Conservation (phyloP, 2,329 filamentous ascomycete species). For the Aspergillus calidoustus region DNA sequence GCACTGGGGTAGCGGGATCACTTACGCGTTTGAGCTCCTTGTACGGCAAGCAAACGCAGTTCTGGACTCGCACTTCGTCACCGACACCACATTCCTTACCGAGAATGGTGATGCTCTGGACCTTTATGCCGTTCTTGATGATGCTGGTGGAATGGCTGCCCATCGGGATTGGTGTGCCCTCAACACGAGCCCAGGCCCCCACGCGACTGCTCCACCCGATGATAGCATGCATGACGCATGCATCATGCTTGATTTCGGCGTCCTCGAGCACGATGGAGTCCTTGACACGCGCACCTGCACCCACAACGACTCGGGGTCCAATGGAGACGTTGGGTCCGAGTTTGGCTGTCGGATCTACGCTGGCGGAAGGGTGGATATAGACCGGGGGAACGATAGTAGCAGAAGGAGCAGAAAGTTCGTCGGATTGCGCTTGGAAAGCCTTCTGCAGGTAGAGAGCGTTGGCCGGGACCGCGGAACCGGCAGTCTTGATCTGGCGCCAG, state of each 20-base stretch:
- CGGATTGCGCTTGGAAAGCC: conserved; percentile 80
- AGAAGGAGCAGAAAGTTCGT: conserved; percentile 81
- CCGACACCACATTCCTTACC: conserved; percentile 95
- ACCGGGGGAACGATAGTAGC: conserved; percentile 89
- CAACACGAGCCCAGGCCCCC: conserved; percentile 96
- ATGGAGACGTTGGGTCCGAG: conserved; percentile 96
- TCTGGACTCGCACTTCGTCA: conserved; percentile 94
- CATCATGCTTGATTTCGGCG: conserved; percentile 93
- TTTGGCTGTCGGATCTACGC: conserved; percentile 92
- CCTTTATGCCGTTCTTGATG: conserved; percentile 97
- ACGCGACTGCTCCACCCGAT: conserved; percentile 96
- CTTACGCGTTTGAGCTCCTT: conserved; percentile 96
- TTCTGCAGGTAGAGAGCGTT: conserved; percentile 97
- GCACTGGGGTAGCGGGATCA: conserved; percentile 27
- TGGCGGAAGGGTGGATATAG: conserved; percentile 90
- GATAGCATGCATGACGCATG: conserved; percentile 92
- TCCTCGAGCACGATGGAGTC: conserved; percentile 96
- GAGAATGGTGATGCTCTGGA: conserved; percentile 96
- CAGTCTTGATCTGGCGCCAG: conserved; percentile 99
- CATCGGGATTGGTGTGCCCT: conserved; percentile 87
- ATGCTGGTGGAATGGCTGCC: conserved; percentile 91
- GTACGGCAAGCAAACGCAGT: conserved; percentile 95
- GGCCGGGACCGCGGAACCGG: conserved; percentile 92
- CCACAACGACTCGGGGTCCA: conserved; percentile 83
- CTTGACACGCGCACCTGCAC: conserved; percentile 88